Evolutionary conservation across 2,329 filamentous ascomycete genomes (phyloP), one percentile per base, ranked within the genome.

Genomic region (Hirsutella rhossiliensis): DNA sequence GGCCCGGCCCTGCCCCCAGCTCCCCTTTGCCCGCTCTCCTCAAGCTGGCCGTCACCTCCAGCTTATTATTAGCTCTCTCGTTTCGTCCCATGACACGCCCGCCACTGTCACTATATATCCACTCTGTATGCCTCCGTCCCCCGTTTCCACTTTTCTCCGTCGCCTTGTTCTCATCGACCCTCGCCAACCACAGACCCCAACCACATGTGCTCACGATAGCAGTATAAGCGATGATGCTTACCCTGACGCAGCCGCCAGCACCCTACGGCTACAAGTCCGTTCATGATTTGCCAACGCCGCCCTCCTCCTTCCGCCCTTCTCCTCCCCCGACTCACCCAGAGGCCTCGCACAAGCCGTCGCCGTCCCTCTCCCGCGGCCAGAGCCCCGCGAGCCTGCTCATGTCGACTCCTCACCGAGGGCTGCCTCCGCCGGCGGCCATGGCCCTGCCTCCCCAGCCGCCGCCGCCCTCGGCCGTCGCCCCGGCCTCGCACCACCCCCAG

Each of bases 361-460:
- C 64, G 47, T 54, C 60, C 50, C 53, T 63, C 48, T 62, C 65
- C 48, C 64, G 61, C 38, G 68, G 65, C 55, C 62, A 67, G 56
- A 73, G 70, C 57, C 66, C 72, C 47, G 62, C 65, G 48, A 61
- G 62, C 54, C 68, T 73, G 66, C 66, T 66, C 62, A 86, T 86
- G 82, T 80, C 81, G 57, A 76, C 73, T 57, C 74, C 79, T 62
- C 80, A 82, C 63, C 77, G 81, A 63, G 78, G 77, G 55, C 66
- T 86, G 67, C 82, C 82, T 60, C 76, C 76, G 45, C 80, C 82
- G 63, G 75, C 77, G 55, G 75, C 76, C 60, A 76, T 83, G 74
- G 71, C 74, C 54, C 63, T 82, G 52, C 68, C 77, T 48, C 72
- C 64, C 41, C 68, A 71, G 51, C 62, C 61, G 43, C 64, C 64